These are phyloP conservation scores for Oryza officinalis DNA, from an alignment of 176 grass and related monocot species.

Conservation along the genomic window DNA sequence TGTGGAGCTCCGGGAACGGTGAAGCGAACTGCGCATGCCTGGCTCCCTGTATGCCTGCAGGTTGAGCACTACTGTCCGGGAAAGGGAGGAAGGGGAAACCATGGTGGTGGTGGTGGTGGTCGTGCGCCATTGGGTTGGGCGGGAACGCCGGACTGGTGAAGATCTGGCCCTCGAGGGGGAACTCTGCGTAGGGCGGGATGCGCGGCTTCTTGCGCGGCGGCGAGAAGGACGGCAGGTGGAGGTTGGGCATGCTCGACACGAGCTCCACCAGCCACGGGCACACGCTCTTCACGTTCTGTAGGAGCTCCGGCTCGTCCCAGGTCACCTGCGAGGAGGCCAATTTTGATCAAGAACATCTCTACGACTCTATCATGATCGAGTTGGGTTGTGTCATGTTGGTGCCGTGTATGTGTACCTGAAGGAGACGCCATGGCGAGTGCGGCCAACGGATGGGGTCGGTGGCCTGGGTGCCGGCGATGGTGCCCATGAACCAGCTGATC, in stretches of 20 bases:
- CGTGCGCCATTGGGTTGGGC: neutral
- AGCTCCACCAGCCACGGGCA: slow-evolving; percentile 87
- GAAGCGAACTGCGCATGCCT: slow-evolving; percentile 80
- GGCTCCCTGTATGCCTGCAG: slow-evolving; percentile 98
- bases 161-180: slow-evolving; percentile 49
- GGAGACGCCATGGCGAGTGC: slow-evolving; percentile 76
- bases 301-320: slow-evolving; percentile 92
- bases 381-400: neutral
- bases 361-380: neutral
- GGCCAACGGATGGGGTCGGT: slow-evolving; percentile 66
- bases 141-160: slow-evolving; percentile 9
- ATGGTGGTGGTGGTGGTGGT: slow-evolving; percentile 5
- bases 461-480: slow-evolving; percentile 55
- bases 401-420: slow-evolving; percentile 48
- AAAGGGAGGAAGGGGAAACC: slow-evolving; percentile 53
- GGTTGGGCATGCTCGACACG: slow-evolving; percentile 69
- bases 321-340: slow-evolving; percentile 50
- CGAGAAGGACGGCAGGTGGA: slow-evolving; percentile 69
- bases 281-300: slow-evolving; percentile 86
- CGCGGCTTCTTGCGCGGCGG: slow-evolving; percentile 76
- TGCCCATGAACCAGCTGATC: slow-evolving; percentile 99
- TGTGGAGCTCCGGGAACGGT: slow-evolving; percentile 64
- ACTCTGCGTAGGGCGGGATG: slow-evolving; percentile 42
- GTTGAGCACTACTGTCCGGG: slow-evolving; percentile 47
- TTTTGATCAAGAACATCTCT: slow-evolving; percentile 18